These are phyloP conservation scores for Dendrobium huoshanense DNA, from an alignment of 106 monocot genomes.

Conservation along the genomic window DNA sequence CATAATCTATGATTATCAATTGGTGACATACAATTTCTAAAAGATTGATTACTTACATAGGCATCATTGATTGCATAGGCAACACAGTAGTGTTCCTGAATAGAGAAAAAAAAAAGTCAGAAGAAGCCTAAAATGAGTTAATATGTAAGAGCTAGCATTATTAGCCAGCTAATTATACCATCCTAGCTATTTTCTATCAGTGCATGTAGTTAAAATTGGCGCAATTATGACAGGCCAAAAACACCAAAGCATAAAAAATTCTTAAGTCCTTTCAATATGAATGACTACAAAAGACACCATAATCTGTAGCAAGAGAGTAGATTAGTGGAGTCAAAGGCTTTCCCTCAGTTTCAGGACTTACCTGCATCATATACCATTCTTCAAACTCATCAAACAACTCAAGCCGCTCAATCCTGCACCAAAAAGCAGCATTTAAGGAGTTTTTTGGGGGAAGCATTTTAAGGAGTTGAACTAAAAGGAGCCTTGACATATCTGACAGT, in stretches of 20 bases:
- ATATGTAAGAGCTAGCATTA: background rate
- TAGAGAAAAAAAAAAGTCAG: constrained; percentile 12
- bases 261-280: background rate
- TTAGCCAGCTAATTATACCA: background rate
- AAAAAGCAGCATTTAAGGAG: background rate
- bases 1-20: background rate
- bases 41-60: constrained; percentile 46
- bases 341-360: constrained; percentile 21
- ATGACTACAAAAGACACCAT: background rate
- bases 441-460: background rate
- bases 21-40: background rate
- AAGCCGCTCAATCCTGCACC: constrained; percentile 77
- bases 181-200: background rate
- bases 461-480: background rate
- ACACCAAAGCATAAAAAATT: background rate
- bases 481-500: background rate
- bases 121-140: background rate
- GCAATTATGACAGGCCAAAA: background rate
- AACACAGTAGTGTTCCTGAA: constrained; percentile 95
- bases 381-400: constrained; percentile 99
- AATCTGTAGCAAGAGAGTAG: background rate
- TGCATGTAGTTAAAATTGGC: background rate
- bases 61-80: constrained; percentile 76
- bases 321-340: background rate
- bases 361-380: constrained; percentile 99